Base-by-base conservation (phyloP, 805 yeast genomes). In the Lachancea mirantina region DNA sequence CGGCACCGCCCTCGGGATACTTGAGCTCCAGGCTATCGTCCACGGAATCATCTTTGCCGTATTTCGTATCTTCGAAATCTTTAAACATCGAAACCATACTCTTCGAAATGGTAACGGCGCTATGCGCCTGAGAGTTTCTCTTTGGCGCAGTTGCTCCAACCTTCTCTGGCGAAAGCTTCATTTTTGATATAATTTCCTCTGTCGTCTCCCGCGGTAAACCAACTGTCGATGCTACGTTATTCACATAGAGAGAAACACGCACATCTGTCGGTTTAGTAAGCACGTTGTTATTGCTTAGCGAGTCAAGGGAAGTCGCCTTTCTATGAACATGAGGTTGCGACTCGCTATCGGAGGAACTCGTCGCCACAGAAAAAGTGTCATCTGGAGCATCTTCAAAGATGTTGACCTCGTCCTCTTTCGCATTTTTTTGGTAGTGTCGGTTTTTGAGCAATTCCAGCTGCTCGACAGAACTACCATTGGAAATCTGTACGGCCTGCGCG, bases 321-420 rank as follows among this genome's bases (percentile, higher is more conserved):
- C 52, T 47, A 31, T 47, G 57, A 20, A 46, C 42, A 20, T 44
- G 47, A 4, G 39, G 42, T 13, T 43, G 43, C 1, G 52, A 46
- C 13, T 31, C 40, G 22, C 38, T 42, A 1, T 46, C 38, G 4
- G 54, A 46, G 1, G 53, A 43, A 8, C 48, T 38, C n/a, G 44
- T 38, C 4, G 56, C 42, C 3, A 45, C 45, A 5, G 49, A 39
- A 8, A 36, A 33, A 3, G 45, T 38, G 4, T 50, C 54, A 36
- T 49, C 57, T 4, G 49, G 43, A 1, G 53, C 54, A 38, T 56
- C 59, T 31, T 56, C 60, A 41, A 53, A 56, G 10, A 52, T 52
- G 24, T 48, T 50, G 10, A 48, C 30, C 6, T 33, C 38, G 14
- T 41, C 47, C 14, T 44, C 43, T 13, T 30, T 28, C 3, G 38